phyloP scores from a whole-genome alignment of 2,329 filamentous ascomycete species.

The Phialocephala sp. region DNA sequence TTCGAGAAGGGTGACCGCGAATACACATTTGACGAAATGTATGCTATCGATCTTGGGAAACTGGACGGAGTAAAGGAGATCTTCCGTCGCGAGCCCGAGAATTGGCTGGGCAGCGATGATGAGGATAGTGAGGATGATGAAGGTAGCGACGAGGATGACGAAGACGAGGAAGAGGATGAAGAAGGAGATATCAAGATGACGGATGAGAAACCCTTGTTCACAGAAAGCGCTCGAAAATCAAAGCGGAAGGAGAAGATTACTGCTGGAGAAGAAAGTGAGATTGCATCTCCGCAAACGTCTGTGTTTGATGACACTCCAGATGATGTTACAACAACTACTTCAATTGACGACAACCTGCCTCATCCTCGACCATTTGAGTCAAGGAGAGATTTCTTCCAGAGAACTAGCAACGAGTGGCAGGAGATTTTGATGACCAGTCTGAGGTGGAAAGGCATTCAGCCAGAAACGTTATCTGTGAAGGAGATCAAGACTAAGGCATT shows the following conservation, averaged over 20 bases:
- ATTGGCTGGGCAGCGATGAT: conserved; percentile 77
- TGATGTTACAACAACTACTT: conserved; percentile 24
- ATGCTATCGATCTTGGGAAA: conserved; percentile 91
- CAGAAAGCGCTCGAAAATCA: conserved; percentile 56
- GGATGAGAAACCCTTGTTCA: conserved; percentile 43
- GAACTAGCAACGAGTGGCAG: conserved; percentile 91
- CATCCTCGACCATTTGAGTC: conserved; percentile 71
- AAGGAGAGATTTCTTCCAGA: conserved; percentile 87
- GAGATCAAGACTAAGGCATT: conserved; percentile 93
- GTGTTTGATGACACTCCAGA: conserved; percentile 60
- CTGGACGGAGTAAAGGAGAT: conserved; percentile 93
- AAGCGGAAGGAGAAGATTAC: conserved; percentile 58
- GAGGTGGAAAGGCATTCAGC: conserved; percentile 68
- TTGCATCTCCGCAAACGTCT: conserved; percentile 50
- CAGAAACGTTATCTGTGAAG: conserved; percentile 77
- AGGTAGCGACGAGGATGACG: conserved; percentile 55
- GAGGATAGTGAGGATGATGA: conserved; percentile 64
- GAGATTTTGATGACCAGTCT: conserved; percentile 79
- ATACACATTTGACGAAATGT: conserved; percentile 94
- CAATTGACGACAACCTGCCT: conserved; percentile 42
- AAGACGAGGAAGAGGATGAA: conserved; percentile 52
- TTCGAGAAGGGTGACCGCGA: conserved; percentile 95
- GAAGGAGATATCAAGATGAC: conserved; percentile 51
- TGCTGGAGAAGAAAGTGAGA: conserved; percentile 48
- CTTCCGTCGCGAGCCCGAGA: conserved; percentile 82